Conservation (phyloP, 805 yeast species). For the Zygosaccharomyces gambellarensis region DNA sequence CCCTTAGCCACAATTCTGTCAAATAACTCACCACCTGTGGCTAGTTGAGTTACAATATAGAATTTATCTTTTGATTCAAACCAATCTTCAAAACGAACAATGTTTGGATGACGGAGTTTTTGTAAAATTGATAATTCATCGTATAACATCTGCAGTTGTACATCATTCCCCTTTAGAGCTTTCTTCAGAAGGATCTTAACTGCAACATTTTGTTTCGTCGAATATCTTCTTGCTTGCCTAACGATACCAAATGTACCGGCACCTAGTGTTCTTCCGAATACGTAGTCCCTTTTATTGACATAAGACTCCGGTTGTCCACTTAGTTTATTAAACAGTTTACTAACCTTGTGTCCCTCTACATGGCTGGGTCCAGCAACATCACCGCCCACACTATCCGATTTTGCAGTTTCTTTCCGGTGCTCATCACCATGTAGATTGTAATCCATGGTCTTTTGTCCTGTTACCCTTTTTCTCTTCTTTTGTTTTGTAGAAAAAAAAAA, state of each 20-base stretch:
- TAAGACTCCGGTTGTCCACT: conserved; percentile 72
- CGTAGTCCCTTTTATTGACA: conserved; percentile 60
- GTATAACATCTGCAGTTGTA: conserved; percentile 51
- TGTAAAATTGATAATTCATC: conserved; percentile 73
- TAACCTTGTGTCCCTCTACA: conserved; percentile 34
- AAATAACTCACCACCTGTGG: conserved; percentile 93
- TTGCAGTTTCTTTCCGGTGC: not conserved
- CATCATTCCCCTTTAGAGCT: conserved; percentile 72
- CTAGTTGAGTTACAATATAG: conserved; percentile 89
- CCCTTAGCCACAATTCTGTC: conserved; percentile 80
- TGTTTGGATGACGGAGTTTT: conserved; percentile 72
- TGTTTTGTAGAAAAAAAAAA: too few species aligned
- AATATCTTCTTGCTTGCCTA: conserved; percentile 56
- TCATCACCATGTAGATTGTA: not conserved
- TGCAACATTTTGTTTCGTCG: conserved; percentile 70
- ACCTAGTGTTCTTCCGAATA: conserved; percentile 80
- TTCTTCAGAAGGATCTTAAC: conserved; percentile 84
- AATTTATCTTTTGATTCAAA: conserved; percentile 89
- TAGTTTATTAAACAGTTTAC: conserved; percentile 47
- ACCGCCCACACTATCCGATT: not conserved
- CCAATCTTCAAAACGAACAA: conserved; percentile 88
- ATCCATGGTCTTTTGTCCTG: not conserved
- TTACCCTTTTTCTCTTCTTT: too few species aligned
- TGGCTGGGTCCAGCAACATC: conserved; percentile 4
- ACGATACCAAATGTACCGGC: conserved; percentile 97